Evolutionary conservation across 2,329 filamentous ascomycete genomes (phyloP).

Genomic region (Fusarium buxicola): DNA sequence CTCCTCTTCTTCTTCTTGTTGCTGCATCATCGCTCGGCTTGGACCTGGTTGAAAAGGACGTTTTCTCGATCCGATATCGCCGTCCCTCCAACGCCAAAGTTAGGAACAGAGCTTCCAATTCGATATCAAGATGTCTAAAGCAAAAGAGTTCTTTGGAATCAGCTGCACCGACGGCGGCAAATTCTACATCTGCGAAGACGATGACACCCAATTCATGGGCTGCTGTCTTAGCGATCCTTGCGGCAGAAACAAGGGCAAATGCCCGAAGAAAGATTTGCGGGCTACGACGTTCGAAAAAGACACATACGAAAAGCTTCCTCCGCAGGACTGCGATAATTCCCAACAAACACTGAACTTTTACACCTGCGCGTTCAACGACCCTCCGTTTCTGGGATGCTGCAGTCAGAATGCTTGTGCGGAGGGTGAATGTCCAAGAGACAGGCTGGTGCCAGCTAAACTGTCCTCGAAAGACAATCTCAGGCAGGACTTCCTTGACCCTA

Average conservation of each 20-base stretch:
- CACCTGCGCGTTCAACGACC: constrained; percentile 47
- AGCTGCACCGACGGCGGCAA: constrained; percentile 49
- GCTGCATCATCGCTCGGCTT: background rate
- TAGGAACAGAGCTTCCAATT: background rate
- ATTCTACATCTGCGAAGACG: constrained; percentile 54
- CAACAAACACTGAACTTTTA: constrained; percentile 48
- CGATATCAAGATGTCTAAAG: constrained; percentile 28
- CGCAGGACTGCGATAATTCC: constrained; percentile 49
- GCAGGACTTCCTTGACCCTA: constrained; percentile 31
- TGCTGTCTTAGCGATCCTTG: constrained; percentile 56
- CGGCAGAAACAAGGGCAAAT: constrained; percentile 46
- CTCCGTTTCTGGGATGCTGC: constrained; percentile 57
- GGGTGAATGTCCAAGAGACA: constrained; percentile 23
- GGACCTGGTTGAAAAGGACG: background rate
- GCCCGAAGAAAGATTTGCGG: constrained; percentile 47
- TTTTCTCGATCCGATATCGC: background rate
- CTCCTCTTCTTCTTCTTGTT: background rate
- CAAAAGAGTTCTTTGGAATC: constrained; percentile 42
- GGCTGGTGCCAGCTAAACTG: constrained; percentile 29
- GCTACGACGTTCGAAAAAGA: constrained; percentile 48
- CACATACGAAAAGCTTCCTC: constrained; percentile 47
- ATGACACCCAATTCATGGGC: constrained; percentile 52
- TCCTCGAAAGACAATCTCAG: constrained; percentile 24
- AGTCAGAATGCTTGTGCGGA: constrained; percentile 37
- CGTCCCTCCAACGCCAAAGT: background rate